These are phyloP conservation scores for Salix udensis DNA, from an alignment of 345 rosid genomes.

Conservation along the genomic window DNA sequence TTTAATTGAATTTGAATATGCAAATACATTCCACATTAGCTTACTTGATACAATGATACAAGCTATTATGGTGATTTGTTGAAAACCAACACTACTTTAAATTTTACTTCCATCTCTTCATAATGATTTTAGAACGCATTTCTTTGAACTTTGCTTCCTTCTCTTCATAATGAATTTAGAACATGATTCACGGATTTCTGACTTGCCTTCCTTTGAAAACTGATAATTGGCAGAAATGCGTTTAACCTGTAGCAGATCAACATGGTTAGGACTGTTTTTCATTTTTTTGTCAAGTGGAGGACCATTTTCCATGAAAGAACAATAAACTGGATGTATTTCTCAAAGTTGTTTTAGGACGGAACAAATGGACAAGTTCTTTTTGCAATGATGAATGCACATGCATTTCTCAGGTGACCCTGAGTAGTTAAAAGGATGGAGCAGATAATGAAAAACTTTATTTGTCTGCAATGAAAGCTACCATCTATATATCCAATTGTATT, in stretches of 20 bases:
- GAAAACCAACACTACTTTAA: not conserved
- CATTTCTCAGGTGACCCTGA: not conserved
- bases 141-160: not conserved
- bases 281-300: not conserved
- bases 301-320: not conserved
- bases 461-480: not conserved
- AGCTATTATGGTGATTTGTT: not conserved
- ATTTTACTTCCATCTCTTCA: not conserved
- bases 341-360: not conserved
- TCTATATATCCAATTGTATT: no score
- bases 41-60: not conserved
- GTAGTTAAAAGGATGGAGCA: not conserved
- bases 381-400: not conserved
- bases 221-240: not conserved
- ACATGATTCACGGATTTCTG: not conserved
- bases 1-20: not conserved
- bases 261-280: not conserved
- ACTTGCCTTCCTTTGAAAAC: not conserved
- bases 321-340: not conserved
- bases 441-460: not conserved
- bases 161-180: not conserved
- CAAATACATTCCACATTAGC: not conserved
- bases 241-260: not conserved
- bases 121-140: not conserved
- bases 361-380: not conserved